Conservation (phyloP, 169 alveolate species). For the Cryptosporidium ubiquitum region DNA sequence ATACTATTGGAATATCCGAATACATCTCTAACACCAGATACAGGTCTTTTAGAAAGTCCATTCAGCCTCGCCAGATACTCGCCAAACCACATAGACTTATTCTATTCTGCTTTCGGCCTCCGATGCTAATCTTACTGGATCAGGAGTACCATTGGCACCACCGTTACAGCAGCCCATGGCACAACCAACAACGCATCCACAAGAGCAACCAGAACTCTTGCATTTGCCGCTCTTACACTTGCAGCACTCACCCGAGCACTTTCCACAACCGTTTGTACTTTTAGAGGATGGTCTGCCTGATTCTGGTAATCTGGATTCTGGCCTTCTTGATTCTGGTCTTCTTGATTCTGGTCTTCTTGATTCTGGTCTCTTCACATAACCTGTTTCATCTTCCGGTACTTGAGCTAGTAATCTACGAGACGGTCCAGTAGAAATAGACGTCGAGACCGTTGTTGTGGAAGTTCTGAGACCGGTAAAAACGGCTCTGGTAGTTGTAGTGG, state of each 20-base stretch:
- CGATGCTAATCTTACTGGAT: constrained; percentile 11
- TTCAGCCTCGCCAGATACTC: background rate
- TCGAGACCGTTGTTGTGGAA: constrained; percentile 19
- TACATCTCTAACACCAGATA: background rate
- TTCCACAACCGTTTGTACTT: background rate
- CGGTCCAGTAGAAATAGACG: background rate
- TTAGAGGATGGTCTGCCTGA: background rate
- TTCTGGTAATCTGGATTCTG: background rate
- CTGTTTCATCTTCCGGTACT: background rate
- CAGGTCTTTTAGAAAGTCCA: background rate
- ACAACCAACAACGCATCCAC: background rate
- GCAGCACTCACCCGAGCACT: background rate
- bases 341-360: background rate
- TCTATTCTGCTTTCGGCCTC: constrained; percentile 13
- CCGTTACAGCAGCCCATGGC: background rate
- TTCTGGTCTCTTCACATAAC: background rate
- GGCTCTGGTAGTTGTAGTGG: constrained; percentile 21
- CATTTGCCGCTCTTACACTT: background rate
- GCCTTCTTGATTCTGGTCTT: background rate
- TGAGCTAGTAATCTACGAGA: constrained; percentile 15
- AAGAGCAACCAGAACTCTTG: background rate
- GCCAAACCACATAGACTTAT: background rate
- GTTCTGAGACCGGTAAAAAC: background rate
- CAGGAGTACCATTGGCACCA: background rate
- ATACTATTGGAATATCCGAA: no score